A percentile compares a stretch with the other conserved stretches of the same genome.
Evolutionary conservation across 805 yeast species (phyloP).

Genomic region (Candida boleticola): DNA sequence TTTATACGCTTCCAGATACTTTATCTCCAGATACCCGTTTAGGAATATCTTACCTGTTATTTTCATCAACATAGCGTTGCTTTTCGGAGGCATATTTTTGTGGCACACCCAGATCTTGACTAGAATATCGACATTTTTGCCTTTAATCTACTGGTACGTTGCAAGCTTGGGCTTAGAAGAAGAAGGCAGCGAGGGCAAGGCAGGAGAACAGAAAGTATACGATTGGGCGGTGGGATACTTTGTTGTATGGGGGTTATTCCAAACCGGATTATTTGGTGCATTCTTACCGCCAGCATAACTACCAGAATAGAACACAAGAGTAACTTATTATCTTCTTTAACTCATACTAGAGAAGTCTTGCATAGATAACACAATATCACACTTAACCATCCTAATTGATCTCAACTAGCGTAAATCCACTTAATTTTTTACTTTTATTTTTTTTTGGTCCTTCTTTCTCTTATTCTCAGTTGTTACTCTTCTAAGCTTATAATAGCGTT

Average conservation of each 20-base stretch:
- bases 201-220: slow-evolving; percentile 8
- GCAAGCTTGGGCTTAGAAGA: slow-evolving; percentile 29
- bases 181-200: slow-evolving; percentile 3
- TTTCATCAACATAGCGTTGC: slow-evolving; percentile 40
- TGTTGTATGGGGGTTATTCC: slow-evolving; percentile 63
- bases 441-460: background rate
- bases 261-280: slow-evolving; percentile 72
- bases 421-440: too few species aligned
- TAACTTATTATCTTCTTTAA: too few species aligned
- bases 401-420: too few species aligned
- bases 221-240: slow-evolving; percentile 41
- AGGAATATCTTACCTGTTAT: slow-evolving; percentile 37
- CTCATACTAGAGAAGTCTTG: too few species aligned
- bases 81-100: slow-evolving; percentile 51
- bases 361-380: too few species aligned
- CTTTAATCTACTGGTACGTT: slow-evolving; percentile 71
- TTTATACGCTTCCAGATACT: slow-evolving; percentile 36
- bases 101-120: slow-evolving; percentile 89
- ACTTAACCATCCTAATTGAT: too few species aligned
- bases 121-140: slow-evolving; percentile 74
- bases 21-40: slow-evolving; percentile 32
- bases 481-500: too few species aligned
- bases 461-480: background rate
- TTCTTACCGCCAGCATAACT: slow-evolving; percentile 89
- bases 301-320: background rate